Evolutionary conservation across 164 flowering plant genomes (phyloP).

Genomic region (Aristolochia fimbriata): DNA sequence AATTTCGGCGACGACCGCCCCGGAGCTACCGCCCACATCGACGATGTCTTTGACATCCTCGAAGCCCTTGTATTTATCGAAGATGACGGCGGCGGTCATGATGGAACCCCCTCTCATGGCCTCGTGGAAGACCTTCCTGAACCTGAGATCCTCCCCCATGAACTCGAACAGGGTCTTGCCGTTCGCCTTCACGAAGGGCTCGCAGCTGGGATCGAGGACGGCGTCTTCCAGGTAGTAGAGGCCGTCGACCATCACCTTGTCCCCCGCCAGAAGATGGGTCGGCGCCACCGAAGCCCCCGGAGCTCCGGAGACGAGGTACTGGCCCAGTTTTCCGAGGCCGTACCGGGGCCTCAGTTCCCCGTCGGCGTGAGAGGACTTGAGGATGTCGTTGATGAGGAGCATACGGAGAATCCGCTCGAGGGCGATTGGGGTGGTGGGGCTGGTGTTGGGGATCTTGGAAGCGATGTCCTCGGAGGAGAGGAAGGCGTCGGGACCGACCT

Average conservation of each 20-base stretch:
- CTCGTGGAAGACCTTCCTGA: neutral
- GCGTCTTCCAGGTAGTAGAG: slow-evolving; percentile 1
- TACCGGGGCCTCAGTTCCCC: neutral
- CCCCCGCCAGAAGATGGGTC: neutral
- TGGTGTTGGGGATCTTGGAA: slow-evolving; percentile 8
- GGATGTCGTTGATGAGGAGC: slow-evolving; percentile 6
- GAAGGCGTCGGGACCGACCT: slow-evolving; percentile 5
- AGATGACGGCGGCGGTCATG: slow-evolving; percentile 13
- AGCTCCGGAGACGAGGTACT: neutral
- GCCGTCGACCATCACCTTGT: neutral
- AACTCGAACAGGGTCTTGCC: neutral
- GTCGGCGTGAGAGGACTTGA: neutral
- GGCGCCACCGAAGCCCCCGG: slow-evolving; percentile 1
- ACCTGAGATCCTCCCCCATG: neutral
- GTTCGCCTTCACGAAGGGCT: slow-evolving; percentile 5
- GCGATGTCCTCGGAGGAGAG: slow-evolving; percentile 7
- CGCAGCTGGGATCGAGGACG: slow-evolving; percentile 3
- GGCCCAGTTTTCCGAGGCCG: neutral
- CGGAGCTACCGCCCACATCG: slow-evolving; percentile 49
- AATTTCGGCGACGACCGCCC: slow-evolving; percentile 19
- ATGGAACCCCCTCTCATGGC: slow-evolving; percentile 8
- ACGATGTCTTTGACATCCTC: slow-evolving; percentile 21
- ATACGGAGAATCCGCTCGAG: slow-evolving; percentile 14
- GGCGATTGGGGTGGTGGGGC: slow-evolving; percentile 2
- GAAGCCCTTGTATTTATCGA: slow-evolving; percentile 28